Percentiles rank a stretch among this genome's conserved stretches.
phyloP scores from a whole-genome alignment of 805 yeast species.

The Yarrowia osloensis region DNA sequence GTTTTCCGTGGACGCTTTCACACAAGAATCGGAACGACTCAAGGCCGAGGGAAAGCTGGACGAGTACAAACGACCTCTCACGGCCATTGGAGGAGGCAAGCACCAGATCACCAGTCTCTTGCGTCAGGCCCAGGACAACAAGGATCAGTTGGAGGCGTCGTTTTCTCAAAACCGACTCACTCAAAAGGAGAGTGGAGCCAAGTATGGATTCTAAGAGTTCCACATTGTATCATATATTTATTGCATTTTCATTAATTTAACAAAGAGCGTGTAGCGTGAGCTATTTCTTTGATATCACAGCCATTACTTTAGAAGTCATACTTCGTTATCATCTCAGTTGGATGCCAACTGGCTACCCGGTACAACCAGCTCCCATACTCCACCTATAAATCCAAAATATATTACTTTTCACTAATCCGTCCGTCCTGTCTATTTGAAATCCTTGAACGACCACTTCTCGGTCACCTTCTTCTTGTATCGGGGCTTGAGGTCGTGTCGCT shows the following conservation, averaged over 20 bases:
- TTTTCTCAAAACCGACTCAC: constrained; percentile 37
- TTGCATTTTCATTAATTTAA: neutral
- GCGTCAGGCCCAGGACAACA: constrained; percentile 41
- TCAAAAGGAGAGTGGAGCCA: constrained; percentile 37
- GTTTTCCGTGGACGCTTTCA: constrained; percentile 46
- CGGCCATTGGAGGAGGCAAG: constrained; percentile 41
- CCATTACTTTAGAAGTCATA: no score
- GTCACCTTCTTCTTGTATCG: constrained; percentile 74
- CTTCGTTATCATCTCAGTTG: no score
- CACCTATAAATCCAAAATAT: neutral
- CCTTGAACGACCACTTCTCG: constrained; percentile 93
- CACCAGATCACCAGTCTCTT: constrained; percentile 42
- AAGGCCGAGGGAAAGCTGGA: constrained; percentile 44
- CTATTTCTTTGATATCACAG: no score
- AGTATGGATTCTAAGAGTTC: constrained; percentile 5
- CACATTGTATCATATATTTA: neutral
- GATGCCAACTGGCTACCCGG: no score
- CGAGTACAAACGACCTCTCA: constrained; percentile 38
- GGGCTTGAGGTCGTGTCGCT: constrained; percentile 64
- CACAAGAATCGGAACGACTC: constrained; percentile 42
- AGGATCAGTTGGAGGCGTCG: constrained; percentile 42
- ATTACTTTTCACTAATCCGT: neutral
- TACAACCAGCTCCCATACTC: no score
- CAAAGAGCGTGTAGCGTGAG: no score
- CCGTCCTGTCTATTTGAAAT: constrained; percentile 48